These are phyloP conservation scores for Diaporthe citriasiana DNA, from an alignment of 2,329 filamentous ascomycete genomes.

Conservation along the genomic window DNA sequence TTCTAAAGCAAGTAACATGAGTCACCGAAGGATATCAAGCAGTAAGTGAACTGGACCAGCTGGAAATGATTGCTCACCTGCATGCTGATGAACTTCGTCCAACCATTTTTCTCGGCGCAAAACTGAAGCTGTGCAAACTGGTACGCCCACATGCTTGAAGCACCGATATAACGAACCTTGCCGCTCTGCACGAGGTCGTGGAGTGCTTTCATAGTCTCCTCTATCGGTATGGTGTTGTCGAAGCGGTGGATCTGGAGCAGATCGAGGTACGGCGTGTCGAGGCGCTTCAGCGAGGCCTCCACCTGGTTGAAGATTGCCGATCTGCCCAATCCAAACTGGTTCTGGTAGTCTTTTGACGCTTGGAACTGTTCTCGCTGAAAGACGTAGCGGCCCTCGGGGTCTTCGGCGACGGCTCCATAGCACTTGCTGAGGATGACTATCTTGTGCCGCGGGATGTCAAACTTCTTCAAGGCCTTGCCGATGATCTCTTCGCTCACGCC, in stretches of 20 bases:
- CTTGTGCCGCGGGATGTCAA: slow-evolving; percentile 74
- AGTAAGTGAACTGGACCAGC: too few relatives aligned
- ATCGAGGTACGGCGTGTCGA: slow-evolving; percentile 59
- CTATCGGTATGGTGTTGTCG: slow-evolving; percentile 65
- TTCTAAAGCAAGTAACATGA: background rate
- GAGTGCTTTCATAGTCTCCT: slow-evolving; percentile 74
- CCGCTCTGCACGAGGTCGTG: slow-evolving; percentile 72
- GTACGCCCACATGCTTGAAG: slow-evolving; percentile 65
- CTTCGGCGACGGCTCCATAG: slow-evolving; percentile 54
- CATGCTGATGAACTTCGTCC: slow-evolving; percentile 74
- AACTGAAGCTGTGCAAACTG: slow-evolving; percentile 69
- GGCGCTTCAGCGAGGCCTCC: slow-evolving; percentile 53
- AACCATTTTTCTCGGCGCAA: slow-evolving; percentile 68
- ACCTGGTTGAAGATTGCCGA: slow-evolving; percentile 58
- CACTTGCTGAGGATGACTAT: slow-evolving; percentile 76
- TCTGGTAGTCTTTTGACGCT: slow-evolving; percentile 57
- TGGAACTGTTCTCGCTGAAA: slow-evolving; percentile 45
- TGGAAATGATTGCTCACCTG: slow-evolving; percentile 57
- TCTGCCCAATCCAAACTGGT: slow-evolving; percentile 53
- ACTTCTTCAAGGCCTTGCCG: slow-evolving; percentile 75
- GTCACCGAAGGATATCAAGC: background rate
- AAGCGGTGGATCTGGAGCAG: slow-evolving; percentile 74
- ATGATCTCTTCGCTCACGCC: slow-evolving; percentile 76
- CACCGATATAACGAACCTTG: slow-evolving; percentile 69
- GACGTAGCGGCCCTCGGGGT: slow-evolving; percentile 50